Base-by-base conservation (phyloP, 208 protist genomes). In the Novymonas esmeraldas region DNA sequence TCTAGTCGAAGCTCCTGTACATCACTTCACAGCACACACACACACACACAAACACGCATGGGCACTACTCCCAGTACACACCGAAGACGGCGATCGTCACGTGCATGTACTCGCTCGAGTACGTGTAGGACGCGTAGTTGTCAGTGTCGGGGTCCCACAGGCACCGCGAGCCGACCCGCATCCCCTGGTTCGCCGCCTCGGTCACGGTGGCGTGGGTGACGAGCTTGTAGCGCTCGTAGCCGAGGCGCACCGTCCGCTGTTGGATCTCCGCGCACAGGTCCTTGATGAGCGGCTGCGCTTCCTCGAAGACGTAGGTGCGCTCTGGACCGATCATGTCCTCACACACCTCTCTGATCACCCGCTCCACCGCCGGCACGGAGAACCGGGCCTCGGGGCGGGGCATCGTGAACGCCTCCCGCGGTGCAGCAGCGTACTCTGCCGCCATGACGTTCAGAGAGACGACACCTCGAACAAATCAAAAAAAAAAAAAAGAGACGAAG, bases 101-200 rank as follows among this genome's bases (percentile, higher is more conserved):
- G 61, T 93, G 84, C 82, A 94, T 94, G 29, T 77, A 59, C 73
- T 89, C 80, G 24, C 70, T 96, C 28, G 82, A 84, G 72, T 90
- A 85, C 16, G 84, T 92, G 78, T 84, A 87, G 11, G 83, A 45
- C 11, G 92, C 92, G 74, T 94, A 95, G 70, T 95, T 95, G 74
- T 97, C 93, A 48, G 83, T 93, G 26, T 93, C 89, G 7, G 92
- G 90, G 66, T 98, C 94, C 92, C 94, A 98, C 67, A 98, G 56
- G 56, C 89, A 96, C 28, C 92, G 84, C 11, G 88, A 93, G 11
- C 81, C 84, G 42, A 98, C 81, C 20, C 94, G 81, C 44, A 97
- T 84, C 36, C 94, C 92, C 67, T 98, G 94, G 31, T 90, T 78
- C 16, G 79, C 80, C 2, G 92, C 87, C 70, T 95, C 90, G 5